These are phyloP conservation scores for Aspergillus taichungensis DNA, from an alignment of 495 filamentous ascomycete species.

Conservation along the genomic window DNA sequence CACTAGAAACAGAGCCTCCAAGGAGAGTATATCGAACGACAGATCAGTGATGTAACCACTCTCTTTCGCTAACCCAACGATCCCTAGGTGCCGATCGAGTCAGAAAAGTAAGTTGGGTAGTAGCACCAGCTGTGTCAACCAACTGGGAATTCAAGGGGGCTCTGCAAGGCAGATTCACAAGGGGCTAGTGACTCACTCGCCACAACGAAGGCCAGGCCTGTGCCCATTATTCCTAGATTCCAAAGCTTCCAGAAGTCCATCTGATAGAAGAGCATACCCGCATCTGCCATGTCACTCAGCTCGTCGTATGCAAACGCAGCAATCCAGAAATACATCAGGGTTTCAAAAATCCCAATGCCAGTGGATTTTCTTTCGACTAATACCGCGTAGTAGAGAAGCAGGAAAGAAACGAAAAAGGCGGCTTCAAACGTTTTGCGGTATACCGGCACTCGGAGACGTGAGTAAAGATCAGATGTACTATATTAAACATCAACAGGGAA, in stretches of 20 bases:
- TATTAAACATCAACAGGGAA: not conserved
- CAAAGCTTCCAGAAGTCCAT: conserved; percentile 87
- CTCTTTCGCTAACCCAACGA: conserved; percentile 59
- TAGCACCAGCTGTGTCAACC: no score
- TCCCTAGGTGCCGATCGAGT: conserved; percentile 37
- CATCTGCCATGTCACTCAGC: conserved; percentile 71
- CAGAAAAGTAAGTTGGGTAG: not conserved
- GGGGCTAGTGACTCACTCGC: conserved; percentile 48
- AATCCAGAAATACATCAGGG: conserved; percentile 58
- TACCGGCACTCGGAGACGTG: conserved; percentile 76
- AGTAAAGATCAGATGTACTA: conserved; percentile 70
- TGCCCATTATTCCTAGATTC: conserved; percentile 79
- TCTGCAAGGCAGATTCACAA: conserved; percentile 10
- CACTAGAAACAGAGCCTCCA: conserved; percentile 86
- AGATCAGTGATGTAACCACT: conserved; percentile 58
- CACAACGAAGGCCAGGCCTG: conserved; percentile 64
- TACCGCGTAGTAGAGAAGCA: conserved; percentile 77
- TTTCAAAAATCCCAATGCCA: conserved; percentile 42
- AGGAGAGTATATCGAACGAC: conserved; percentile 78
- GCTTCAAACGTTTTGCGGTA: conserved; percentile 89
- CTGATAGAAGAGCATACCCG: conserved; percentile 73
- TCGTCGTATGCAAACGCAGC: conserved; percentile 85
- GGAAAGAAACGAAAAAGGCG: conserved; percentile 72
- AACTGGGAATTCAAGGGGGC: no score
- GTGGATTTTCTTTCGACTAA: conserved; percentile 52